Percentiles rank a stretch among this genome's conserved stretches.
phyloP scores from a whole-genome alignment of 495 filamentous ascomycete species.

The Xylaria curta region DNA sequence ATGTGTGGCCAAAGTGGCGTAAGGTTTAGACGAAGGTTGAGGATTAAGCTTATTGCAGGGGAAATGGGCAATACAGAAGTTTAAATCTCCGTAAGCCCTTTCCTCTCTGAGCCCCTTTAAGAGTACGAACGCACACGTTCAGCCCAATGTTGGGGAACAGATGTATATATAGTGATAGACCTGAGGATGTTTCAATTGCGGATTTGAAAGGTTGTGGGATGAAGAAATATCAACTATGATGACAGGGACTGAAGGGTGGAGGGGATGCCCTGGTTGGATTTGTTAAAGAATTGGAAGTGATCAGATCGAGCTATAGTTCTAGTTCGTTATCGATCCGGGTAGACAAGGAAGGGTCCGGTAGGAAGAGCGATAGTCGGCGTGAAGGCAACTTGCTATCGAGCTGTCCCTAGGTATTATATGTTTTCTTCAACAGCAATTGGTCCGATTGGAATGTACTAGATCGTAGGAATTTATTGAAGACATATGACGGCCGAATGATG shows the following conservation, averaged over 20 bases:
- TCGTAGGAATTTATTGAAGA: conserved; percentile 12
- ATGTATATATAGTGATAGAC: neutral
- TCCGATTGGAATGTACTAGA: conserved; percentile 19
- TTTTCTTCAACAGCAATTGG: neutral
- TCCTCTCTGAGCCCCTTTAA: neutral
- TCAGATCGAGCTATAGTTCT: neutral
- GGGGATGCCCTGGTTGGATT: neutral
- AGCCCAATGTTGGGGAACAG: neutral
- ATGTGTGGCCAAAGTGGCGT: neutral
- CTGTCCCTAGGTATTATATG: neutral
- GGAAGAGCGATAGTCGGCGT: conserved; percentile 2
- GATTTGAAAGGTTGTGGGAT: neutral
- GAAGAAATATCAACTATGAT: neutral
- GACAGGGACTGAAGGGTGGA: neutral
- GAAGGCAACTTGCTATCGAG: neutral
- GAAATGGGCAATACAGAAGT: neutral
- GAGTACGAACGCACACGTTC: neutral
- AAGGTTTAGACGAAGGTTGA: neutral
- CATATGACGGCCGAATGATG: conserved; percentile 4
- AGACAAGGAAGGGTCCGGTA: conserved; percentile 2
- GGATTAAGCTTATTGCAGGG: neutral
- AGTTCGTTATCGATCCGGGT: conserved; percentile 11
- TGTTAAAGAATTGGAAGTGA: neutral
- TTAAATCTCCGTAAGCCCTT: neutral
- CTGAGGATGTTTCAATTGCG: neutral